phyloP scores from a whole-genome alignment of 179 eudicot species.

The Nepenthes alata region DNA sequence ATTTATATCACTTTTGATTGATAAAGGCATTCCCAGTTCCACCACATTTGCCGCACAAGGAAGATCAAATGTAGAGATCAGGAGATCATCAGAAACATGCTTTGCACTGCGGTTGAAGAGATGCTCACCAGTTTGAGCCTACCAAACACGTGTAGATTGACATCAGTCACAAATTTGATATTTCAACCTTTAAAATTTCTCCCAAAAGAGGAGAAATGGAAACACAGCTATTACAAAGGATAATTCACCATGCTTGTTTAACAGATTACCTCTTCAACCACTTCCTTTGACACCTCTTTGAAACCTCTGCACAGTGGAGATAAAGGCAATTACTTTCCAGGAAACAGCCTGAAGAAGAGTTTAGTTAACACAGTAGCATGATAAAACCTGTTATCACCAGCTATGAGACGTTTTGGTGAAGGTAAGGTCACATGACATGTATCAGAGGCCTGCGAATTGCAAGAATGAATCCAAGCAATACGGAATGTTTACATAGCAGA shows the following conservation, averaged over 20 bases:
- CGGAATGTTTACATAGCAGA: background rate
- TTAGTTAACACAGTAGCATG: slow-evolving; percentile 1
- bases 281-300: slow-evolving; percentile 19
- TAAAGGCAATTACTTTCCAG: slow-evolving; percentile 2
- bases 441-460: slow-evolving; percentile 34
- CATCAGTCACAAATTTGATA: background rate
- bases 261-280: slow-evolving; percentile 30
- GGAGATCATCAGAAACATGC: slow-evolving; percentile 12
- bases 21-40: slow-evolving; percentile 26
- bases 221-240: background rate
- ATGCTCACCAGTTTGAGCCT: slow-evolving; percentile 26
- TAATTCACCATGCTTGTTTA: slow-evolving; percentile 2
- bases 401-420: slow-evolving; percentile 55
- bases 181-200: background rate
- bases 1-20: slow-evolving; percentile 36
- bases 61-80: slow-evolving; percentile 16
- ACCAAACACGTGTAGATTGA: background rate
- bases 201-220: background rate
- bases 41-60: slow-evolving; percentile 24
- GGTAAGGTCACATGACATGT: slow-evolving; percentile 14
- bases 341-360: slow-evolving; percentile 6
- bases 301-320: slow-evolving; percentile 32
- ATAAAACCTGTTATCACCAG: slow-evolving; percentile 47
- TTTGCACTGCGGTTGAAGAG: slow-evolving; percentile 14
- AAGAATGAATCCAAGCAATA: background rate